Evolutionary conservation across 108 stramenopile species (phyloP).

Genomic region (Nitzschia sp.): DNA sequence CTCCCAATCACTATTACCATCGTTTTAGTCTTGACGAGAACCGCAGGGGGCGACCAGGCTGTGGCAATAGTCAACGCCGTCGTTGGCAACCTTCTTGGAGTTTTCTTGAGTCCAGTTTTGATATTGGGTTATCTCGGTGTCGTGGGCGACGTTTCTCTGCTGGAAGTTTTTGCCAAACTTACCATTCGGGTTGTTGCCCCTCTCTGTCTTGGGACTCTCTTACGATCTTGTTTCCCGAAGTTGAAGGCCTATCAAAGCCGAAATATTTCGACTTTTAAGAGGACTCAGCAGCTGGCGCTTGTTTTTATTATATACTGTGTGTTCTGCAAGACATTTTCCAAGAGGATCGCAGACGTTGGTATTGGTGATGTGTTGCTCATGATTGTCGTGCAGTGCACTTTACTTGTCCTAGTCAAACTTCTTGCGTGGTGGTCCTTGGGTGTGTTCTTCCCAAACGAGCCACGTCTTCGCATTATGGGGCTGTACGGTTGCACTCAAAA

Average conservation of each 20-base stretch:
- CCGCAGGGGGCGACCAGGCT: slow-evolving; percentile 81
- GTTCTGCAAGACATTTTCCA: slow-evolving; percentile 53
- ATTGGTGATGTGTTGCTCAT: slow-evolving; percentile 51
- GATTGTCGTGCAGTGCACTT: slow-evolving; percentile 41
- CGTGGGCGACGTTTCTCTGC: slow-evolving; percentile 29
- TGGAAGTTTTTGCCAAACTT: slow-evolving; percentile 49
- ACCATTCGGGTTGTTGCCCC: slow-evolving; percentile 59
- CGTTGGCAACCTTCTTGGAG: slow-evolving; percentile 66
- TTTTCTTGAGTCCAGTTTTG: slow-evolving; percentile 61
- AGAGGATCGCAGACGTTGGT: slow-evolving; percentile 3
- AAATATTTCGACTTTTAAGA: slow-evolving; percentile 47
- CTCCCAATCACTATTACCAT: slow-evolving; percentile 86
- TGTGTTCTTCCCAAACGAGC: slow-evolving; percentile 43
- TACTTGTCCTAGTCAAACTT: slow-evolving; percentile 35
- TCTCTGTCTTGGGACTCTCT: slow-evolving; percentile 52
- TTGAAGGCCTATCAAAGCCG: slow-evolving; percentile 38
- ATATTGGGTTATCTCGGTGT: slow-evolving; percentile 67
- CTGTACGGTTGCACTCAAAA: slow-evolving; percentile 71
- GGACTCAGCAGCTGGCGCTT: slow-evolving; percentile 45
- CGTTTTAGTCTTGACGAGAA: slow-evolving; percentile 76
- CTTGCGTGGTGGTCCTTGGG: slow-evolving; percentile 43
- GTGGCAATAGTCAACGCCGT: slow-evolving; percentile 77
- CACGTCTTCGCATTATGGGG: slow-evolving; percentile 56
- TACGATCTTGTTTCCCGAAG: slow-evolving; percentile 31
- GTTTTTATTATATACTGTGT: slow-evolving; percentile 69